phyloP scores from a whole-genome alignment of 148 eudicot species.

The Arctostaphylos glauca region DNA sequence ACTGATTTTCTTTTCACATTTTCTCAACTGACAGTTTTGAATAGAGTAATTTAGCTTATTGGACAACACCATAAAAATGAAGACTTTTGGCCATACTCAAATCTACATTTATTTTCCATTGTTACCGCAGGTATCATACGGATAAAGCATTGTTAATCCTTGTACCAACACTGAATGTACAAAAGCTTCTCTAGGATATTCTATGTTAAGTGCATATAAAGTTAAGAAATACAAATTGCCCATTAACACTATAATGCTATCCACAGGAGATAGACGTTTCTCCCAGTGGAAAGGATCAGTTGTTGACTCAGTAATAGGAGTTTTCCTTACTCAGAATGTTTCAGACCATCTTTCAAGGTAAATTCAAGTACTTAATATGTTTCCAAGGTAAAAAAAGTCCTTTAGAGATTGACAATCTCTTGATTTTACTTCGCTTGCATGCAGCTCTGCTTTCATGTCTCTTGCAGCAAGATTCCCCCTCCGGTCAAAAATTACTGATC shows the following conservation, averaged over 20 bases:
- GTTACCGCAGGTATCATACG: background rate
- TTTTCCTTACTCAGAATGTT: constrained; percentile 64
- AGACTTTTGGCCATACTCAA: background rate
- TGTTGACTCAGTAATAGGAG: constrained; percentile 62
- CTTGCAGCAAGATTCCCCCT: constrained; percentile 51
- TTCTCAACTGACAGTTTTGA: background rate
- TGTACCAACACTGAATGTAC: background rate
- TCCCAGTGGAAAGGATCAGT: constrained; percentile 71
- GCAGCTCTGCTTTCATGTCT: constrained; percentile 68
- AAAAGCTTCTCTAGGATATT: background rate
- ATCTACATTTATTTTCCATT: background rate
- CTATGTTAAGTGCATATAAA: constrained; percentile 14
- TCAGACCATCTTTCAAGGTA: constrained; percentile 68
- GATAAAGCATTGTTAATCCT: background rate
- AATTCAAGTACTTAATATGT: background rate
- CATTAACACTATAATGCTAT: background rate
- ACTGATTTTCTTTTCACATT: background rate
- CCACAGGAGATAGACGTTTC: constrained; percentile 55
- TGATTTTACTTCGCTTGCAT: constrained; percentile 10
- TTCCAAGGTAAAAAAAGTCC: background rate
- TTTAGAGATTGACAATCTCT: background rate
- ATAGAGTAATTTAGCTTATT: background rate
- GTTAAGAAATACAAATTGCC: background rate
- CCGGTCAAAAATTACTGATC: constrained; percentile 21
- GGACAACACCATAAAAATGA: background rate